Base-by-base conservation (phyloP, 1,284 basidiomycete species). In the Fereydounia khargensis region DNA sequence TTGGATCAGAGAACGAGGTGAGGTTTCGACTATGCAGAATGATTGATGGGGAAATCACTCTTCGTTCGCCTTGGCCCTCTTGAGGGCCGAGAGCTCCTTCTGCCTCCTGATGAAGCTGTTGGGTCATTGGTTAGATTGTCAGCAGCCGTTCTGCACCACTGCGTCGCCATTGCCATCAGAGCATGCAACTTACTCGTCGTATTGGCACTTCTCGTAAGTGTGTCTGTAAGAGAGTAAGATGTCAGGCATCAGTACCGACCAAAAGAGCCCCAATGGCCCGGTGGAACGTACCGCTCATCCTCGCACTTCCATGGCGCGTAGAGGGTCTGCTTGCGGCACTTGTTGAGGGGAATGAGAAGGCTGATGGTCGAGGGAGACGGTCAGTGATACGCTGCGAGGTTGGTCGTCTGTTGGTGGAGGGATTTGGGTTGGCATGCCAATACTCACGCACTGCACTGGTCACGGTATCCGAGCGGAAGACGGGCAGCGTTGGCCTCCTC, bases 371-470 rank as follows among this genome's bases (percentile, higher is more conserved):
- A 28, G 10, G 22, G 6, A 20, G n/a, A 28, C 10, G 10, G n/a
- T 28, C 27, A 28, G 27, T 13, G 17, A 35, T 17, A 35, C n/a
- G n/a, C n/a, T n/a, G n/a, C n/a, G n/a, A n/a, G n/a, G n/a, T n/a
- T n/a, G n/a, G n/a, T n/a, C n/a, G n/a, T n/a, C n/a, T n/a, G n/a
- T n/a, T n/a, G n/a, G n/a, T n/a, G n/a, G n/a, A n/a, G n/a, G n/a
- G n/a, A n/a, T n/a, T 16, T 9, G 22, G 19, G 27, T 50, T 20
- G 41, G 41, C 14, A 10, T 42, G 18, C 22, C 27, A 35, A 32
- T 13, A 83, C 87, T 72, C 76, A 94, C 91, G 89, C 84, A 65
- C 90, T 92, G 78, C 91, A 95, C 64, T 86, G 83, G 78, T 95
- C 91, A 70, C 91, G 81, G 85, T 87, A 95, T 10, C 82, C 86